Base-by-base conservation (phyloP, 2,329 filamentous ascomycete genomes). In the Aspergillus brasiliensis region DNA sequence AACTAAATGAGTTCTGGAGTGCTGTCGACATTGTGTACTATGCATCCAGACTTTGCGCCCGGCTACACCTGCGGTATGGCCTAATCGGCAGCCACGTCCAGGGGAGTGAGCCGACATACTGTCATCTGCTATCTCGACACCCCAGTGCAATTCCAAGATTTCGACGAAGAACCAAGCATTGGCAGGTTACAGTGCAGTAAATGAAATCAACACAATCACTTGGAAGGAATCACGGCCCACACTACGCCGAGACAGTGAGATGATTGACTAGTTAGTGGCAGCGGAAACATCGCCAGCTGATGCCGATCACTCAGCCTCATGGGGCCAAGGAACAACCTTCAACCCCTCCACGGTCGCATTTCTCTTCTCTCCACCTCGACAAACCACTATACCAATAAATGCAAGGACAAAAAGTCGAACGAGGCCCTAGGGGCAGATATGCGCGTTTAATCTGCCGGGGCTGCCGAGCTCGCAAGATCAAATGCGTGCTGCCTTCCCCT, bases 381-480 rank as follows among this genome's bases (percentile, higher is more conserved):
- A 11, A 34, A 13, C 31, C 11, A 4, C 31, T 2, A 34, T 15
- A 1, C 2, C 11, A 5, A 34, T 6, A 42, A 17, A 42, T 42
- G 38, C 38, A 42, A 19, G 38, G 38, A 19, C 38, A 19, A 17
- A 42, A 3, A 42, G 17, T n/a, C 17, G n/a, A 42, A 19, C 38
- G 38, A 42, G 7, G 38, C 7, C 38, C 38, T 8, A 17, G 38
- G 10, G 63, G 62, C 37, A 60, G 62, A 58, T 66, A 66, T 46
- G 54, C 65, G 2, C 60, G 62, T 13, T 47, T 61, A 44, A 63
- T 66, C 21, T 67, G 65, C 53, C 57, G 58, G 5, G 55, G 62
- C 13, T 67, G 65, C 37, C 55, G 65, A 48, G 57, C 65, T 11
- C 52, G 64, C 21, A 67, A 65, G 37, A 66, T 67, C 52, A 67